Conservation (phyloP, 2,329 filamentous ascomycete species). For the Metarhizium album region DNA sequence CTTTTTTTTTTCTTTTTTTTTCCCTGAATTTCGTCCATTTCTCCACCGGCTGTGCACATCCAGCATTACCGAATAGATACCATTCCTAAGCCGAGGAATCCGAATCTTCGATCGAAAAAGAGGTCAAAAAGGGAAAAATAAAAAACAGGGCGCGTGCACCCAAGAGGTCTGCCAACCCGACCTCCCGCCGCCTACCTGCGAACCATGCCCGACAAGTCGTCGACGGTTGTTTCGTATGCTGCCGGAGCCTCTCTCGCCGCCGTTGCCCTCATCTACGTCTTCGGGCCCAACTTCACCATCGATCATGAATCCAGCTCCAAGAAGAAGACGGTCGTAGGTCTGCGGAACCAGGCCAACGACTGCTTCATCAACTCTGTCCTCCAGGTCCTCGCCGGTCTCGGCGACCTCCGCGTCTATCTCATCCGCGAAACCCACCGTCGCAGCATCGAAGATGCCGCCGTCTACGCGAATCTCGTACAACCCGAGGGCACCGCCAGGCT, state of each 20-base stretch:
- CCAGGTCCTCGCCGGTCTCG: slow-evolving; percentile 82
- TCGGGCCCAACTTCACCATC: slow-evolving; percentile 92
- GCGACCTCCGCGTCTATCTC: slow-evolving; percentile 80
- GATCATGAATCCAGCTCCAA: slow-evolving; percentile 65
- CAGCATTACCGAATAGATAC: neutral
- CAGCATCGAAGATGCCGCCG: slow-evolving; percentile 62
- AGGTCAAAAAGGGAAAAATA: neutral
- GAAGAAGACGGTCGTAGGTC: slow-evolving; percentile 80
- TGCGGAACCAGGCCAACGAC: slow-evolving; percentile 87
- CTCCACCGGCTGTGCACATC: neutral
- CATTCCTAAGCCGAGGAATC: neutral
- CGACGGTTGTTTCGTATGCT: slow-evolving; percentile 65
- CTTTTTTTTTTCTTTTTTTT: neutral
- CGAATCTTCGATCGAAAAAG: neutral
- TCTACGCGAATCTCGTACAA: slow-evolving; percentile 57
- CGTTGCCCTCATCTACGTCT: slow-evolving; percentile 91
- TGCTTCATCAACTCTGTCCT: slow-evolving; percentile 96
- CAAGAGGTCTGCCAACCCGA: slow-evolving; percentile 4
- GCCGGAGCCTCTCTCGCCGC: slow-evolving; percentile 91
- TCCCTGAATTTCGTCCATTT: neutral
- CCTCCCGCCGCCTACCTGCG: neutral
- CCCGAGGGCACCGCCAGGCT: slow-evolving; percentile 29
- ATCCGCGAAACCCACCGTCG: slow-evolving; percentile 85
- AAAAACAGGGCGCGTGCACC: neutral
- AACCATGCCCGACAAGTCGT: slow-evolving; percentile 27